Conservation (phyloP, 352 stramenopile species). For the Peronospora farinosa region DNA sequence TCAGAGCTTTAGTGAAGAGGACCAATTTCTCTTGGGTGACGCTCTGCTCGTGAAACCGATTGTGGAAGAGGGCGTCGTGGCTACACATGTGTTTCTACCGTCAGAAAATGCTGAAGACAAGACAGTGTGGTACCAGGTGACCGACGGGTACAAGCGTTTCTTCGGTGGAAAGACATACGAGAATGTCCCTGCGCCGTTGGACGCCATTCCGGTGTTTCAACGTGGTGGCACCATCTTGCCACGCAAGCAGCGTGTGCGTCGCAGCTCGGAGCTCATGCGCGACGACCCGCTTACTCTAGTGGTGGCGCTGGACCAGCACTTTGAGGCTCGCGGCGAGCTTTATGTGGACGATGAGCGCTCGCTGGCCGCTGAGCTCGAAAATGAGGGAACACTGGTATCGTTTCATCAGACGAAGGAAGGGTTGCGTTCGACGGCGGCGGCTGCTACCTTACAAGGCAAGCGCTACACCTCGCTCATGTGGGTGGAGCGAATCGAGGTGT, state of each 20-base stretch:
- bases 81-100: slow-evolving; percentile 89
- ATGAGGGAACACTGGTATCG: slow-evolving; percentile 43
- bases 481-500: slow-evolving; percentile 85
- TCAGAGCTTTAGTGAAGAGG: slow-evolving; percentile 83
- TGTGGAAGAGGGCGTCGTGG: slow-evolving; percentile 68
- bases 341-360: slow-evolving; percentile 97
- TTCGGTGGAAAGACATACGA: slow-evolving; percentile 49
- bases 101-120: slow-evolving; percentile 20
- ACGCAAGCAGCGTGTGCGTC: slow-evolving; percentile 92
- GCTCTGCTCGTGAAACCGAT: slow-evolving; percentile 96
- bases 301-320: slow-evolving; percentile 83
- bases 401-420: slow-evolving; percentile 38
- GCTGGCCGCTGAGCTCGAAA: slow-evolving; percentile 50
- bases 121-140: slow-evolving; percentile 90
- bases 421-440: slow-evolving; percentile 24
- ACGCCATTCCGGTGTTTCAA: slow-evolving; percentile 96
- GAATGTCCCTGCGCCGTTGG: slow-evolving; percentile 78
- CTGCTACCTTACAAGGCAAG: slow-evolving; percentile 24
- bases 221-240: slow-evolving; percentile 93
- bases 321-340: slow-evolving; percentile 82
- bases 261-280: slow-evolving; percentile 92
- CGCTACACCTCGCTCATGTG: slow-evolving; percentile 48
- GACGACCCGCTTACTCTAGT: slow-evolving; percentile 96
- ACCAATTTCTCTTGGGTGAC: slow-evolving; percentile 93
- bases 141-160: slow-evolving; percentile 51